Evolutionary conservation across 768 basidiomycete genomes (phyloP), one percentile per base, ranked within the genome.

Genomic region (Cystobasidium ongulense): DNA sequence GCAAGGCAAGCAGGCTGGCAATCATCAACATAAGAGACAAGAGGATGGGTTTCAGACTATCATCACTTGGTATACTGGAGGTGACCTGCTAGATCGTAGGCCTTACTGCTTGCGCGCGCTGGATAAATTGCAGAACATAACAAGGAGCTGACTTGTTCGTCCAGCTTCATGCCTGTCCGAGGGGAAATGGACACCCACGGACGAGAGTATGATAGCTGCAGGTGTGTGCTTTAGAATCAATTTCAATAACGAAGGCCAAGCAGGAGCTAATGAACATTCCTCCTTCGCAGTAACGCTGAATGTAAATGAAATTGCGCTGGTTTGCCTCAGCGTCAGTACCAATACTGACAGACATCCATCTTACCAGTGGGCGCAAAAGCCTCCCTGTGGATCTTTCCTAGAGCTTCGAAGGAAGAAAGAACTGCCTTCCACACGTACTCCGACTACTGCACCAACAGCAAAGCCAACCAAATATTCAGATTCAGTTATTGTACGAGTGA

Each of bases 61-160:
- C 29, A 64, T 64, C 23, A 64, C 63, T 64, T 64, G 63, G 63
- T 64, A 64, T 36, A 64, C 63, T 25, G 63, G 63, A 35, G 27
- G 36, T 39, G 63, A 64, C 23, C 33, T 64, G 3, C 27, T 11
- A 25, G 36, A 64, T 17, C 63, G 63, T 64, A 29, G 18, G 63
- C 38, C 2, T 5, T 3, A 38, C 5, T 31, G 5, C 29, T 4
- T 35, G 25, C 11, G 25, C 57, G 7, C n/a, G 43, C 13, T 13
- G 43, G 13, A 13, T 46, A 13, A 46, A 46, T 46, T n/a, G n/a
- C 52, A 29, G 53, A 29, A n/a, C 53, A 8, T 54, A 18, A 41
- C 7, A 18, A 41, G 18, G 39, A 8, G 18, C 7, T 31, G 36
- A 63, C 29, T 63, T 11, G 5, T 63, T n/a, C 61, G 61, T 63